Percentiles rank a stretch among this genome's conserved stretches.
These are phyloP conservation scores for Solanum peruvianum DNA, from an alignment of 257 asterid genomes.

Conservation along the genomic window DNA sequence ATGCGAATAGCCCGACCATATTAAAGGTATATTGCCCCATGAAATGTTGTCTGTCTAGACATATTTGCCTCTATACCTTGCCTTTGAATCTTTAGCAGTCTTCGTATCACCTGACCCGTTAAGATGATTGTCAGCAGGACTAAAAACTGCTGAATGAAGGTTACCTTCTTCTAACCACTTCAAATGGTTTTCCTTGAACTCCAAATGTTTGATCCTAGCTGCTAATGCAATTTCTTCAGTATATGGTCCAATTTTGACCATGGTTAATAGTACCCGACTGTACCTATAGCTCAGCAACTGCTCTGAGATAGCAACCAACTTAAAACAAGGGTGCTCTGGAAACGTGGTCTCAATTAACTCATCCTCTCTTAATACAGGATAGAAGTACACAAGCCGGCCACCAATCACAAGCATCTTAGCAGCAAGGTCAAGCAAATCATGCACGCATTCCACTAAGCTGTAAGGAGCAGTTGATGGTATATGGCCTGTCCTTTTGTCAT, in stretches of 20 bases:
- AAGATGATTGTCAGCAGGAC: conserved; percentile 37
- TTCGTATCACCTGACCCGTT: conserved; percentile 36
- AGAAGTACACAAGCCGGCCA: conserved; percentile 93
- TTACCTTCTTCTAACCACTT: conserved; percentile 97
- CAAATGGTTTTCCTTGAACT: conserved; percentile 72
- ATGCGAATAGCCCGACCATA: neutral
- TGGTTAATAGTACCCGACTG: conserved; percentile 71
- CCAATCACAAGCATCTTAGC: conserved; percentile 85
- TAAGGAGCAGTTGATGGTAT: conserved; percentile 96
- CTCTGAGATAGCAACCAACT: conserved; percentile 56
- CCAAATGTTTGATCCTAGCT: conserved; percentile 55
- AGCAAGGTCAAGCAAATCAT: conserved; percentile 88
- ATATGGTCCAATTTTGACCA: conserved; percentile 59
- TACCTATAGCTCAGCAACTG: conserved; percentile 88
- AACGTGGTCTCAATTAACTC: conserved; percentile 42
- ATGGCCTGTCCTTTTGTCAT: conserved; percentile 80
- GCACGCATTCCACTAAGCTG: conserved; percentile 95
- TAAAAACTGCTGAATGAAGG: conserved; percentile 85
- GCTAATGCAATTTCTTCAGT: conserved; percentile 57
- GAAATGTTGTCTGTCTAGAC: conserved; percentile 34
- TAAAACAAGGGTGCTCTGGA: conserved; percentile 90
- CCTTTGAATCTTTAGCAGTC: conserved; percentile 42
- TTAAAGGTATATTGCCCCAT: neutral
- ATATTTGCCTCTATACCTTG: conserved; percentile 88
- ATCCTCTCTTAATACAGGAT: conserved; percentile 70